A percentile compares a stretch with the other conserved stretches of the same genome.
These are phyloP conservation scores for Styphnolobium japonicum DNA, from an alignment of 306 rosid species.

Conservation along the genomic window DNA sequence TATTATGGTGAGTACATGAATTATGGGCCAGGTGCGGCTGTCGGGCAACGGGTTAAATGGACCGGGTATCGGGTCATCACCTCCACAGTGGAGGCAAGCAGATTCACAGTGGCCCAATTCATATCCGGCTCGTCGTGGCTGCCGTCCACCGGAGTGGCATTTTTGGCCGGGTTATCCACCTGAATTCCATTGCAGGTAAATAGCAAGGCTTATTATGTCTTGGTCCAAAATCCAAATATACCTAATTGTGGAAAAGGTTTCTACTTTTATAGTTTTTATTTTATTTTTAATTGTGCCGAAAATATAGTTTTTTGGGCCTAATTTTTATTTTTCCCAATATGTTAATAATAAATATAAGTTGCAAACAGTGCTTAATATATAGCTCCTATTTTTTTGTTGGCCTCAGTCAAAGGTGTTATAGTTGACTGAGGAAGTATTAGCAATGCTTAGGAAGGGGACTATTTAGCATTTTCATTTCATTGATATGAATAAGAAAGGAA, in stretches of 20 bases:
- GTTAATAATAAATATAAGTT: constrained; percentile 1
- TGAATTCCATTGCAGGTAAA: constrained; percentile 9
- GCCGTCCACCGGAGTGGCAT: constrained; percentile 93
- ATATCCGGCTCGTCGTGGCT: constrained; percentile 85
- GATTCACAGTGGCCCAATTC: constrained; percentile 70
- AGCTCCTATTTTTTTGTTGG: background rate
- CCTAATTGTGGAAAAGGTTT: background rate
- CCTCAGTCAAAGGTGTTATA: background rate
- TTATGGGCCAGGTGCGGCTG: constrained; percentile 72
- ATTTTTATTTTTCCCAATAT: background rate
- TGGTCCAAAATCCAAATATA: background rate
- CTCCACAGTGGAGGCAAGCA: constrained; percentile 54
- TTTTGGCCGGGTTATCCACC: constrained; percentile 58
- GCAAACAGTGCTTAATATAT: background rate
- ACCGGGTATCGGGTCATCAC: constrained; percentile 84
- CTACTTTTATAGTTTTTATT: constrained; percentile 2
- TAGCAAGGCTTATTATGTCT: background rate
- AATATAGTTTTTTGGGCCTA: background rate
- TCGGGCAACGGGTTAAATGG: constrained; percentile 77
- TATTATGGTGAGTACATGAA: constrained; percentile 96
- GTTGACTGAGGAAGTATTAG: background rate
- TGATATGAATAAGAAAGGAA: background rate
- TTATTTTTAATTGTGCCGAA: constrained; percentile 12
- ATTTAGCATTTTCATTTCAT: constrained; percentile 13
- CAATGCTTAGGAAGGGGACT: no score